Evolutionary conservation across 2,329 filamentous ascomycete genomes (phyloP), one percentile per base, ranked within the genome.

Genomic region (Aspergillus pseudotamarii): DNA sequence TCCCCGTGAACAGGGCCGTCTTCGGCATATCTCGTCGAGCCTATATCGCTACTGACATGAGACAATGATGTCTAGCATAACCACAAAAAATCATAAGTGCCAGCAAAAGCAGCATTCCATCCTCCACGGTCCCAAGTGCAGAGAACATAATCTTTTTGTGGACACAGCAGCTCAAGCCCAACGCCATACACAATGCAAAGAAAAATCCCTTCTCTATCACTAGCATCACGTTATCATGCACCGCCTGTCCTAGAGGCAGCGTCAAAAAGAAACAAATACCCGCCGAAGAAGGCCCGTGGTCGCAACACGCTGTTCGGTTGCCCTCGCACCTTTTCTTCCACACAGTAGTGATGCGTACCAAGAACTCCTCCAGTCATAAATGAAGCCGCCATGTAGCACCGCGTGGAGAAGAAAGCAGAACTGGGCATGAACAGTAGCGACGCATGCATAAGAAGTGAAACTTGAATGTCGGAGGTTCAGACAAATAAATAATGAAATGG

Each of bases 131-230:
- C 71, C 75, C 69, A 66, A 66, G 63, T 70, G 68, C 64, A 74
- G 71, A 76, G 72, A 72, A 75, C 60, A 65, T 67, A 36, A 36
- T 38, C 21, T 70, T 66, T 69, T 65, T 68, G 69, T 72, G 72
- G 66, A 72, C 66, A 69, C 62, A 71, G 72, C 70, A 74, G 72
- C 72, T 76, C 74, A 75, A 76, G 75, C 74, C 51, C 73, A 79
- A 79, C 77, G 77, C 76, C 77, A 76, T 72, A 77, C 70, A 74
- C 68, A 79, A 79, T 78, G 76, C 76, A 78, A 78, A 71, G 65
- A 76, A 76, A 55, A 76, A 55, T 68, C 68, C 72, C 70, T 64
- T 72, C 68, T 73, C 69, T 75, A 73, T 68, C 66, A 68, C 59
- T 66, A 63, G 58, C 66, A 65, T 71, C 64, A 67, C 64, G 62